Evolutionary conservation across 2,329 filamentous ascomycete species (phyloP), one percentile per base, ranked within the genome.

Genomic region (Pseudocercospora musae): DNA sequence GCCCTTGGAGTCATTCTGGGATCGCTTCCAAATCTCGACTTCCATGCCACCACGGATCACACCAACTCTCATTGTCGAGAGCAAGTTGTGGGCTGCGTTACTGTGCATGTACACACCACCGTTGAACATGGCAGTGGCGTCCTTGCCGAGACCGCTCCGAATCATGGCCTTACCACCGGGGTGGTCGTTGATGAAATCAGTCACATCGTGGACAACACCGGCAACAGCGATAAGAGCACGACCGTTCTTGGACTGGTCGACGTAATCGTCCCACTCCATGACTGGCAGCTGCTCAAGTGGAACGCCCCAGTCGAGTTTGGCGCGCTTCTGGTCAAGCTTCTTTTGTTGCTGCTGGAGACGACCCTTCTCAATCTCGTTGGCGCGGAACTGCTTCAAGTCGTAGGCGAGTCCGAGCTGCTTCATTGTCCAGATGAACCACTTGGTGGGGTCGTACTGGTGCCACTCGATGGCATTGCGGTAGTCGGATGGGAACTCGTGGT

Each of bases 361-460:
- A 68, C 91, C 91, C 85, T 95, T 95, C 79, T 96, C 91, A 68
- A 96, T 96, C 77, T 96, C 92, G 78, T 96, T 96, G 79, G 86
- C 81, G 71, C 90, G 90, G 87, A 96, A 96, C 79, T 93, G 86
- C 86, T 96, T 96, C 62, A 96, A 84, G 78, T 95, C 89, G 74
- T 89, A 92, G 73, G 91, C 91, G 58, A 96, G 86, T 62, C 91
- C 91, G 59, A 94, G 79, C 78, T 89, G 86, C 85, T 94, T 95
- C 88, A 89, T 93, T 63, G 82, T 72, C 87, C 87, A 91, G 81
- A 96, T 96, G 75, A 81, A 84, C 91, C 91, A 95, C 82, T 96
- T 96, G 77, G 91, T 96, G 52, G 91, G 91, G 77, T 96, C 91
- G 74, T 96, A 96, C 80, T 96, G 91, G 80, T 87, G 89, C 91